phyloP scores from a whole-genome alignment of 768 basidiomycete species.

The Candolleomyces aberdarensis region DNA sequence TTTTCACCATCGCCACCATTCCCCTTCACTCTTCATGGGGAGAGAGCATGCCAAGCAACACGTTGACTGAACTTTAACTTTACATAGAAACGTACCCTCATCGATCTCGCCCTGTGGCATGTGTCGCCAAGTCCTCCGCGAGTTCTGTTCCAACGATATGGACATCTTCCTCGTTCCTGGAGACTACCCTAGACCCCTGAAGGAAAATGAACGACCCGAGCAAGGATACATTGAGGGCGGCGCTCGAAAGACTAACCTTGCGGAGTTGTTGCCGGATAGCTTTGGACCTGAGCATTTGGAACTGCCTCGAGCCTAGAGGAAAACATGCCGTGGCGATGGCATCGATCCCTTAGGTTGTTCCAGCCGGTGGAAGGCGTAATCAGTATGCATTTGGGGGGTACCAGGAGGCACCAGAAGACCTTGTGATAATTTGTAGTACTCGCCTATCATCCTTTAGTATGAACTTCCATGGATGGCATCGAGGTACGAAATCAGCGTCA shows the following conservation, averaged over 20 bases:
- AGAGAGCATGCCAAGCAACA: not conserved
- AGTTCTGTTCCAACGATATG: conserved; percentile 76
- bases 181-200: conserved; percentile 45
- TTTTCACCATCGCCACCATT: not conserved
- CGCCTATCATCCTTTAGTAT: too few species aligned
- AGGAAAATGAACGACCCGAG: conserved; percentile 30
- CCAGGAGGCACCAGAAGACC: too few species aligned
- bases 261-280: conserved; percentile 74
- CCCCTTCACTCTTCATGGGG: not conserved
- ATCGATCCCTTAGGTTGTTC: not conserved
- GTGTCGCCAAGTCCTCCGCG: conserved; percentile 87
- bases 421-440: too few species aligned
- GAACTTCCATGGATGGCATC: too few species aligned
- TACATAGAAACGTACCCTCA: conserved; percentile 59
- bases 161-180: conserved; percentile 71
- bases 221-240: conserved; percentile 46
- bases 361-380: not conserved
- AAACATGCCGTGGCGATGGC: too few species aligned
- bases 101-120: conserved; percentile 87
- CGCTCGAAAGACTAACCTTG: conserved; percentile 64
- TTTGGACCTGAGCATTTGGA: conserved; percentile 88
- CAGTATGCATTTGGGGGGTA: not conserved
- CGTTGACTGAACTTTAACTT: not conserved
- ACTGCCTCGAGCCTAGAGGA: conserved; percentile 29
- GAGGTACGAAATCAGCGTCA: too few species aligned